Evolutionary conservation across 225 moss, liverwort and hornwort species (phyloP).

Genomic region (Anthoceros angustus): DNA sequence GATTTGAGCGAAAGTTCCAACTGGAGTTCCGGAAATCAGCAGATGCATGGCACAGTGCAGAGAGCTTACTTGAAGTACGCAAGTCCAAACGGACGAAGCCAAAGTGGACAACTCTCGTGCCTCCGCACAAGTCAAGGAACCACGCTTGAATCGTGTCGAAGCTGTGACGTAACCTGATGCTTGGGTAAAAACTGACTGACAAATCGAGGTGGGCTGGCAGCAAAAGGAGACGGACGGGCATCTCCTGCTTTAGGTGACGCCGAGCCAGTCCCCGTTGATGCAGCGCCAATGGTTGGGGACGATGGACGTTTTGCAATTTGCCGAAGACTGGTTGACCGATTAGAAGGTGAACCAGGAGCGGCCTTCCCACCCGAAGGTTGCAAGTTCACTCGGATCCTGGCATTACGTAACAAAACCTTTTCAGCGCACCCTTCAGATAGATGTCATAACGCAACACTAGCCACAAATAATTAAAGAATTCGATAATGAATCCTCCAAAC

Average conservation of each 20-base stretch:
- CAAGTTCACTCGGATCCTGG: neutral
- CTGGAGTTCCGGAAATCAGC: too few relatives aligned
- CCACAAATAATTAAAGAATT: neutral
- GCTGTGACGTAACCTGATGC: too few relatives aligned
- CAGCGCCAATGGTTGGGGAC: neutral
- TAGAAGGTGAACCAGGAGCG: neutral
- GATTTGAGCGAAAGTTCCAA: too few relatives aligned
- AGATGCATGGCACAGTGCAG: too few relatives aligned
- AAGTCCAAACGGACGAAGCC: too few relatives aligned
- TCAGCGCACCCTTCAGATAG: neutral
- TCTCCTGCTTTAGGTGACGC: neutral
- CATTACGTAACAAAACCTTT: neutral
- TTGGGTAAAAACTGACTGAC: too few relatives aligned
- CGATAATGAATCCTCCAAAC: neutral
- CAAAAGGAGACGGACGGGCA: neutral
- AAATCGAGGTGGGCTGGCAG: neutral
- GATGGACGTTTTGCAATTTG: neutral
- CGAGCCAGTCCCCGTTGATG: neutral
- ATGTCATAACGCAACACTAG: neutral
- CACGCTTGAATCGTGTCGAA: too few relatives aligned
- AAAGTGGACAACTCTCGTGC: too few relatives aligned
- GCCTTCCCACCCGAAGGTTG: neutral
- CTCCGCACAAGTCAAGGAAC: too few relatives aligned
- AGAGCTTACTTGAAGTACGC: too few relatives aligned
- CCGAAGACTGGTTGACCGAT: neutral